Percentiles rank a stretch among this genome's conserved stretches.
Evolutionary conservation across 2,329 filamentous ascomycete genomes (phyloP).

Genomic region (Ceratocystis huliohia): DNA sequence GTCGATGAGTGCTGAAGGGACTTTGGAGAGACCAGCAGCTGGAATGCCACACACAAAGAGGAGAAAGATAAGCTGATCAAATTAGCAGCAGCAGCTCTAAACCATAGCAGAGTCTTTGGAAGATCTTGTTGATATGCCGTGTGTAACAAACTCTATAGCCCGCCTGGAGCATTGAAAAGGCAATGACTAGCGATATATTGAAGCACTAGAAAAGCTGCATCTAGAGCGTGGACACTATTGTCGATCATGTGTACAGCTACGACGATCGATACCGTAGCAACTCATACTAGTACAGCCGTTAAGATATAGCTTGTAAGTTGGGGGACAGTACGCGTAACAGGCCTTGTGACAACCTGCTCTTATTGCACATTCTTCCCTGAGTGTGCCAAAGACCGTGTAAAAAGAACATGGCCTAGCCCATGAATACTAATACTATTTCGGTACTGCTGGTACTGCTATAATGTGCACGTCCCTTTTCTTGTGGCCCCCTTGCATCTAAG

Average conservation of each 20-base stretch:
- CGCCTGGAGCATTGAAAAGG: background rate
- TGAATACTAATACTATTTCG: background rate
- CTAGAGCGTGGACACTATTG: background rate
- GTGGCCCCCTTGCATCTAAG: background rate
- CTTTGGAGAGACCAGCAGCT: background rate
- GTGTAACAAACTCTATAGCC: background rate
- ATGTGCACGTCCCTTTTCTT: background rate
- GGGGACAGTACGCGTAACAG: background rate
- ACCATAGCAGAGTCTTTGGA: no score
- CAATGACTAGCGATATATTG: background rate
- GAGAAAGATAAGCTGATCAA: background rate
- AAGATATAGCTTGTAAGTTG: background rate
- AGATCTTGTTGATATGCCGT: background rate
- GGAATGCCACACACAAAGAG: background rate
- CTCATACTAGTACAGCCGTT: slow-evolving; percentile 2
- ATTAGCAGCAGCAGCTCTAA: background rate
- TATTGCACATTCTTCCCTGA: background rate
- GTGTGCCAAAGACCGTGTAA: background rate
- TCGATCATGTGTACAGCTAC: background rate
- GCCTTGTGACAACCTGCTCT: background rate
- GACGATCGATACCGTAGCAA: background rate
- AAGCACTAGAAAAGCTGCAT: background rate
- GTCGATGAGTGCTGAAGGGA: background rate
- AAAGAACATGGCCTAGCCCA: background rate
- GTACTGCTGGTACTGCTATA: background rate